Percentiles rank a stretch among this genome's conserved stretches.
Evolutionary conservation across 1,284 basidiomycete species (phyloP).

Genomic region (Puccinia polysora): DNA sequence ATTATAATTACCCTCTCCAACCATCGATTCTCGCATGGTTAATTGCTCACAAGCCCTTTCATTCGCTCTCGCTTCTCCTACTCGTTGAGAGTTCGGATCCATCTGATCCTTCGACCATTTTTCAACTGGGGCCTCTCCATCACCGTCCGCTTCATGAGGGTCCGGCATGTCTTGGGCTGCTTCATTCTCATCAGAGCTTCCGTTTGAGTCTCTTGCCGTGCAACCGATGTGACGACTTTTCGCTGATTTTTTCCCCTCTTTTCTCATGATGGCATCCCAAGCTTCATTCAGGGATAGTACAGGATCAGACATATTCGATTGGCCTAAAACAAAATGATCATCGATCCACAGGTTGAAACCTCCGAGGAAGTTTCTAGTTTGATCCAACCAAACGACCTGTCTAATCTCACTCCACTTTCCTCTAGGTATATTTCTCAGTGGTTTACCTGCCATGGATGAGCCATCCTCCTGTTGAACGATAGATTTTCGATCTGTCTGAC

Average conservation of each 20-base stretch:
- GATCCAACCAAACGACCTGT: constrained; percentile 18
- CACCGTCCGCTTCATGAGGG: too few relatives aligned
- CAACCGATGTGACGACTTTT: too few relatives aligned
- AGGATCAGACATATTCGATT: neutral
- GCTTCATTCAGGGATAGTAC: too few relatives aligned
- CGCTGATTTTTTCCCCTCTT: neutral
- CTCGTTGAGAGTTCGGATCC: too few relatives aligned
- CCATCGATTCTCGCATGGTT: too few relatives aligned
- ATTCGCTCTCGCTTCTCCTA: too few relatives aligned
- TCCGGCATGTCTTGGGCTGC: too few relatives aligned
- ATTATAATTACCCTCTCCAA: neutral
- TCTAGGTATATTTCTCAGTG: neutral
- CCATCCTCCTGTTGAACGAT: neutral
- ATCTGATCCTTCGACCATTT: too few relatives aligned
- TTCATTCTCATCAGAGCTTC: too few relatives aligned
- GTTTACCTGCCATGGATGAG: neutral
- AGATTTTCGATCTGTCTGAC: neutral
- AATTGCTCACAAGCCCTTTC: too few relatives aligned
- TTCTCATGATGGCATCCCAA: neutral
- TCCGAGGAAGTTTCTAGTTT: neutral
- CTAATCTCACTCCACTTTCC: constrained; percentile 4
- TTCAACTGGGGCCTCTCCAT: too few relatives aligned
- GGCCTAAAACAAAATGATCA: neutral
- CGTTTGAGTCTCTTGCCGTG: too few relatives aligned
- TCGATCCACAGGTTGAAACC: constrained; percentile 24